A percentile compares a stretch with the other conserved stretches of the same genome.
phyloP scores from a whole-genome alignment of 768 basidiomycete genomes.

The Hypsizygus marmoreus region DNA sequence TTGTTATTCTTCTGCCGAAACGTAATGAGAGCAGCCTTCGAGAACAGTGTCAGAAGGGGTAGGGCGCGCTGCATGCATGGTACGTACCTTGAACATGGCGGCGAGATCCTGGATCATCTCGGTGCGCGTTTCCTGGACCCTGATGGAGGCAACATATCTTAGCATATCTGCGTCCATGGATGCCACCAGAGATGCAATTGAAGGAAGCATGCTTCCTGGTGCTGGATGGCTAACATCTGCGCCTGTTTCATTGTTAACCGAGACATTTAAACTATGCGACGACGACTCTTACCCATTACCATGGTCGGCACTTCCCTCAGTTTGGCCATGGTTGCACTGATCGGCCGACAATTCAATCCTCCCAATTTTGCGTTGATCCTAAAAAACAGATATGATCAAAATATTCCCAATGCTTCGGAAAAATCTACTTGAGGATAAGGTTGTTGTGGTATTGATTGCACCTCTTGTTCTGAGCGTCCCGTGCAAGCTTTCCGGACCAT shows the following conservation, averaged over 20 bases:
- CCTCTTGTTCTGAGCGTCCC: conserved; percentile 10
- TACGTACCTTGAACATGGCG: conserved; percentile 48
- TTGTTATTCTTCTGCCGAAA: conserved; percentile 11
- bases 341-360: conserved; percentile 61
- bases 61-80: not conserved
- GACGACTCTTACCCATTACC: conserved; percentile 45
- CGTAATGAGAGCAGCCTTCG: conserved; percentile 13
- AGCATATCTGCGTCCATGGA: conserved; percentile 54
- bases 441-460: conserved; percentile 62
- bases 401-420: not conserved
- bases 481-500: conserved; percentile 27
- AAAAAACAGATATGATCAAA: not conserved
- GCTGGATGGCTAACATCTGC: conserved; percentile 29
- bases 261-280: not conserved
- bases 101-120: conserved; percentile 63
- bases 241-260: conserved; percentile 18
- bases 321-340: conserved; percentile 33
- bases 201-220: conserved; percentile 24
- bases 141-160: conserved; percentile 56
- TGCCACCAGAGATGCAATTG: conserved; percentile 44
- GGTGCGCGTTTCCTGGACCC: conserved; percentile 48
- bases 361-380: conserved; percentile 71
- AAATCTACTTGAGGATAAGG: conserved; percentile 55
- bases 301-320: conserved; percentile 51
- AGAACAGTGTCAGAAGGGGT: not conserved